A percentile compares a stretch with the other conserved stretches of the same genome.
phyloP scores from a whole-genome alignment of 352 stramenopile species.

The Phytophthora pisi region DNA sequence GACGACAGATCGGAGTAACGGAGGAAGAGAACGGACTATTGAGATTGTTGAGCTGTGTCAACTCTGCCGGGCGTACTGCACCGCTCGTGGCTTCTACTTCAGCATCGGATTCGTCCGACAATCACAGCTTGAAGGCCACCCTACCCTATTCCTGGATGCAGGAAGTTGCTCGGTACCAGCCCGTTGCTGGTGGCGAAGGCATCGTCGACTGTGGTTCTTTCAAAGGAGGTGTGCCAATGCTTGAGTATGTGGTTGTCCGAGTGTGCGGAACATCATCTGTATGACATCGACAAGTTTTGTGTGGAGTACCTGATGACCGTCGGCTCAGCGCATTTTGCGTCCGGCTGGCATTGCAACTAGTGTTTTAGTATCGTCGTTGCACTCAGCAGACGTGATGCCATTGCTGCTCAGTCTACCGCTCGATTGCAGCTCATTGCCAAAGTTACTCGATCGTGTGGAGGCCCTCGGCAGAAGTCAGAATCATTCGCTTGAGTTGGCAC shows the following conservation, averaged over 20 bases:
- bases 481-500: background rate
- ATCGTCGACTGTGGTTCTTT: constrained; percentile 1
- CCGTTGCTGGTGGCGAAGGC: background rate
- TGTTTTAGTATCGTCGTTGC: constrained; percentile 10
- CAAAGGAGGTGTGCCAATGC: constrained; percentile 6
- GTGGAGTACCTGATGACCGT: background rate
- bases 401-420: constrained; percentile 16
- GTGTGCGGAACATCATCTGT: background rate
- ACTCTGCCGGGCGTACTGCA: constrained; percentile 9
- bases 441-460: background rate
- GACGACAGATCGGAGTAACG: no score
- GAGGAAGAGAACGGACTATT: background rate
- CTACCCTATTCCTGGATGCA: constrained; percentile 12
- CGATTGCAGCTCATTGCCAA: background rate
- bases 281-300: background rate
- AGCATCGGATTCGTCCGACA: constrained; percentile 4
- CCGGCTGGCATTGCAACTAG: constrained; percentile 4
- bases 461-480: no score
- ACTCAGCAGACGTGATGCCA: background rate
- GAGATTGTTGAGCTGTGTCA: constrained; percentile 5
- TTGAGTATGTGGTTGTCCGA: constrained; percentile 14
- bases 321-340: background rate
- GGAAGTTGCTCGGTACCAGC: constrained; percentile 3
- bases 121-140: constrained; percentile 14
- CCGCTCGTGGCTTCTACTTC: constrained; percentile 15